phyloP scores from a whole-genome alignment of 2,329 filamentous ascomycete genomes.

The Beauveria sp. region DNA sequence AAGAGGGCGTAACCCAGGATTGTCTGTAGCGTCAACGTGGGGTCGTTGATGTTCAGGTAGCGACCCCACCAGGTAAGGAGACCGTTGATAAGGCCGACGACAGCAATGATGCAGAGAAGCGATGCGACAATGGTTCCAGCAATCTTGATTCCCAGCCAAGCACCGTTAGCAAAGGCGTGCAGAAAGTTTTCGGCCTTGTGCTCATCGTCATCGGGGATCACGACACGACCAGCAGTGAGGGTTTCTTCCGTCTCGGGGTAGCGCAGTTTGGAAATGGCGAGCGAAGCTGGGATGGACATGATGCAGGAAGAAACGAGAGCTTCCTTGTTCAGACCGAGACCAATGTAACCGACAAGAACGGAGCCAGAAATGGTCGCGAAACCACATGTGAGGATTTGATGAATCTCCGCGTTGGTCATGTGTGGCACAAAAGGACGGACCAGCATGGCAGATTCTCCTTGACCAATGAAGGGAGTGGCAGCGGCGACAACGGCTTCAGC shows the following conservation, averaged over 20 bases:
- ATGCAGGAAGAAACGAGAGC: slow-evolving; percentile 86
- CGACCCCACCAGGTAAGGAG: slow-evolving; percentile 77
- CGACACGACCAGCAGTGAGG: slow-evolving; percentile 71
- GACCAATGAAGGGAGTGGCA: slow-evolving; percentile 88
- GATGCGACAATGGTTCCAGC: slow-evolving; percentile 74
- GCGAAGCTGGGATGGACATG: slow-evolving; percentile 89
- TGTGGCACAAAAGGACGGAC: slow-evolving; percentile 81
- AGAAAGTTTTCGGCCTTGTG: slow-evolving; percentile 71
- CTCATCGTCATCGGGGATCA: slow-evolving; percentile 73
- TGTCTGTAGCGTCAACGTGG: slow-evolving; percentile 62
- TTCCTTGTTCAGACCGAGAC: slow-evolving; percentile 74
- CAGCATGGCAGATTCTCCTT: slow-evolving; percentile 89
- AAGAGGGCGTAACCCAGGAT: slow-evolving; percentile 73
- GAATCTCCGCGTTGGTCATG: slow-evolving; percentile 79
- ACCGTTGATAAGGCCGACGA: slow-evolving; percentile 67
- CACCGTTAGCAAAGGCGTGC: slow-evolving; percentile 77
- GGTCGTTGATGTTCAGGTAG: slow-evolving; percentile 66
- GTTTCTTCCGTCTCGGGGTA: slow-evolving; percentile 85
- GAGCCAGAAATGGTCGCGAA: slow-evolving; percentile 90
- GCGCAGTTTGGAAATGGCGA: slow-evolving; percentile 82
- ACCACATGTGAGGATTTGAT: slow-evolving; percentile 88
- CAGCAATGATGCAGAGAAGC: slow-evolving; percentile 75
- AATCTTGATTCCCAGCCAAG: slow-evolving; percentile 81
- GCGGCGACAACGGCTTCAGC: slow-evolving; percentile 91
- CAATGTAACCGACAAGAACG: slow-evolving; percentile 79